Conservation (phyloP, 306 rosid genomes). For the peach (Prunus persica) region Prunus_persica_NCBIv2 NC_034010.1:2259501-2260000, state of each 20-base stretch:
- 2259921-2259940: rapidly evolving
- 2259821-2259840: too few species aligned
- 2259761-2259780: too few species aligned
- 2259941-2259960: rapidly evolving
- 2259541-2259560: not conserved
- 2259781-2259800: too few species aligned
- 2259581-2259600: not conserved
- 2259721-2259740: not conserved
- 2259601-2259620: not conserved
- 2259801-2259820: too few species aligned
- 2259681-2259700: not conserved
- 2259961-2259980: too few species aligned
- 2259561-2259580: not conserved
- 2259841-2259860: too few species aligned
- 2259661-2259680: not conserved
- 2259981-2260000: too few species aligned
- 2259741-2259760: not conserved
- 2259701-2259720: not conserved
- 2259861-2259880: too few species aligned
- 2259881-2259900: too few species aligned
- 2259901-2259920: too few species aligned
- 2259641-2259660: not conserved
- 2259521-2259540: not conserved
- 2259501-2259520: not conserved
- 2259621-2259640: constrained; percentile 5